Percentiles rank a stretch among this genome's conserved stretches.
Conservation (phyloP, 2,329 filamentous ascomycete genomes). For the Arthrobotrys pseudoclavata region DNA sequence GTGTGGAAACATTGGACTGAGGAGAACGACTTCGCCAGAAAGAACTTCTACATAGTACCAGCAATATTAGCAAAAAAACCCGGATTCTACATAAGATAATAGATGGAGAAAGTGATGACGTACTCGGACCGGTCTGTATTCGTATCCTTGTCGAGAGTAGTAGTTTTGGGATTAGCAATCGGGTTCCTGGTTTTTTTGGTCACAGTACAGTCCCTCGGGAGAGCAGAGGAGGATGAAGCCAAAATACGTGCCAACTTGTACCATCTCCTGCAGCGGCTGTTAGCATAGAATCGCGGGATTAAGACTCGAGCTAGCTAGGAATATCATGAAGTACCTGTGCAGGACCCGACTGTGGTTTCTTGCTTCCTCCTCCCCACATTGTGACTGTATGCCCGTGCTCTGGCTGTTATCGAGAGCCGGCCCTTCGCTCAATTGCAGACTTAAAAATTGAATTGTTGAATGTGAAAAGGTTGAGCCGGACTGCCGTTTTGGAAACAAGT, state of each 20-base stretch:
- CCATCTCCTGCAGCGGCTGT: conserved; percentile 83
- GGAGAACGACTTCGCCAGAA: conserved; percentile 81
- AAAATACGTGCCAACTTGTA: conserved; percentile 90
- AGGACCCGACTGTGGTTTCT: conserved; percentile 52
- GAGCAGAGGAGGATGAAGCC: conserved; percentile 27
- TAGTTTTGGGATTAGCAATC: conserved; percentile 61
- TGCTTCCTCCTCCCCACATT: conserved; percentile 53
- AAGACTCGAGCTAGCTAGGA: neutral
- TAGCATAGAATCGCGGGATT: conserved; percentile 3
- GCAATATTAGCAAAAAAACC: conserved; percentile 18
- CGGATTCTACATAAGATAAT: neutral
- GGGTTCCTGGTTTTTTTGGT: conserved; percentile 13
- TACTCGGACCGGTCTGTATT: conserved; percentile 63
- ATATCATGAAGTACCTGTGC: conserved; percentile 49
- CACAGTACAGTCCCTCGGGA: conserved; percentile 5
- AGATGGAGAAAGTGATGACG: conserved; percentile 3
- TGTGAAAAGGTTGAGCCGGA: conserved; percentile 3
- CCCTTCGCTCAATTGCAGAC: conserved; percentile 12
- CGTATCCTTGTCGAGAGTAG: conserved; percentile 47
- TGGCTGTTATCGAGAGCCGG: neutral
- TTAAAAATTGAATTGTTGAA: neutral
- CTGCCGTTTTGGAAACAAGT: neutral
- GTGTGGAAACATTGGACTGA: conserved; percentile 68
- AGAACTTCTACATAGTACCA: conserved; percentile 68
- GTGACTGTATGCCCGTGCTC: conserved; percentile 10